Evolutionary conservation across 2,329 filamentous ascomycete genomes (phyloP).

Genomic region (Claviceps purpurea): DNA sequence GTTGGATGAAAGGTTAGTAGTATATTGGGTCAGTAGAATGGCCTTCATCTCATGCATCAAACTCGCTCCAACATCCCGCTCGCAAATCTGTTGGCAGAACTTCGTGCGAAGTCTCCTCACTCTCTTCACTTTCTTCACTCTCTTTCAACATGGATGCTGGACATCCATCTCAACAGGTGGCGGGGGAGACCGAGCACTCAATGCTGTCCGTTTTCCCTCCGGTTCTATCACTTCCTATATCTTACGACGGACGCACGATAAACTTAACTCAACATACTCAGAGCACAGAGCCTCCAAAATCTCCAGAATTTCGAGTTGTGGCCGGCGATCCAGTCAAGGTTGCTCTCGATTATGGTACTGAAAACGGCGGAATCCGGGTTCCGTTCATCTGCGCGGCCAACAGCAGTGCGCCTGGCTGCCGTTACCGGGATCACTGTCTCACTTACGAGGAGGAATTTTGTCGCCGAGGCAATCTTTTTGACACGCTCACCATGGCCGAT

Average conservation of each 20-base stretch:
- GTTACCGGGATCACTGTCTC: constrained; percentile 55
- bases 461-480: constrained; percentile 59
- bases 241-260: constrained; percentile 37
- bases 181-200: constrained; percentile 62
- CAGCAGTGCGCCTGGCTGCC: constrained; percentile 62
- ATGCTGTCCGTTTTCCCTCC: constrained; percentile 54
- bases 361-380: constrained; percentile 32
- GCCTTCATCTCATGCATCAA: constrained; percentile 7
- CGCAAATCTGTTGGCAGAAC: not conserved
- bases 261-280: constrained; percentile 26
- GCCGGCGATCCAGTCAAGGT: constrained; percentile 45
- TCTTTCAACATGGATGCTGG: constrained; percentile 29
- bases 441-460: constrained; percentile 54
- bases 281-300: constrained; percentile 27
- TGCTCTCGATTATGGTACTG: constrained; percentile 41
- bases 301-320: constrained; percentile 37
- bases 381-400: constrained; percentile 63
- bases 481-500: constrained; percentile 41
- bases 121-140: not conserved
- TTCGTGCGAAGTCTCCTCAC: not conserved
- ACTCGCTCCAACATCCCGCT: constrained; percentile 1
- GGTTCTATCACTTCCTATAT: constrained; percentile 42
- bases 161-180: constrained; percentile 29
- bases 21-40: constrained; percentile 4
- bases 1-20: not conserved